Percentiles rank a stretch among this genome's conserved stretches.
Conservation (phyloP, 2,329 filamentous ascomycete genomes). For the Ustulina deusta region DNA sequence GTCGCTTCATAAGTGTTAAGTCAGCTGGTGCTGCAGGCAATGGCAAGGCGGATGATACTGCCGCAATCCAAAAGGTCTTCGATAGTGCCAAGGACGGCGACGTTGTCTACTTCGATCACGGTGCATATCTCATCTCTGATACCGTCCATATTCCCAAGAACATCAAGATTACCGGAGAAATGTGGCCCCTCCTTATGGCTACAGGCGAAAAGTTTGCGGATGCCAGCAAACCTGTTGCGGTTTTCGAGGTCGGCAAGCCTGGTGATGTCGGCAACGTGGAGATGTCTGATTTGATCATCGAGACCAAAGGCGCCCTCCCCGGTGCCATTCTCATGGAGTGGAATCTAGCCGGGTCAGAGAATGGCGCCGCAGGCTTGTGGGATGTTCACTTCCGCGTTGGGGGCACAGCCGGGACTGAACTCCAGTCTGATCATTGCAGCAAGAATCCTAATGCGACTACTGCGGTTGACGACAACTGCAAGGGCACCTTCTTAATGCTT, state of each 20-base stretch:
- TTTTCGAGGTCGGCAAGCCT: slow-evolving; percentile 83
- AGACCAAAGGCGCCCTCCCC: slow-evolving; percentile 83
- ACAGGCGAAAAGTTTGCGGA: slow-evolving; percentile 79
- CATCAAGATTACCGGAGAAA: slow-evolving; percentile 89
- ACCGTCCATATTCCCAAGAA: slow-evolving; percentile 81
- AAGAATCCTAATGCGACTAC: slow-evolving; percentile 78
- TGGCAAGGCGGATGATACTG: slow-evolving; percentile 87
- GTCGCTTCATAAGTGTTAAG: slow-evolving; percentile 85
- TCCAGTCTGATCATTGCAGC: slow-evolving; percentile 82
- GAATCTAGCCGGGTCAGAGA: slow-evolving; percentile 78
- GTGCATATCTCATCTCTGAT: slow-evolving; percentile 76
- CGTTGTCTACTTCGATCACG: slow-evolving; percentile 81
- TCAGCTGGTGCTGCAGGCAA: slow-evolving; percentile 86
- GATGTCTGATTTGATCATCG: slow-evolving; percentile 87
- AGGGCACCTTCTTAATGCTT: slow-evolving; percentile 78
- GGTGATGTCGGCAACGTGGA: slow-evolving; percentile 85
- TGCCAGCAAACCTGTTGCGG: slow-evolving; percentile 79
- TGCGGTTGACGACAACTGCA: slow-evolving; percentile 73
- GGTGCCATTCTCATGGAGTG: slow-evolving; percentile 93
- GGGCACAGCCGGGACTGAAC: slow-evolving; percentile 83
- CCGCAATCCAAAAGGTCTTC: slow-evolving; percentile 82
- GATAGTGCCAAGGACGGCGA: slow-evolving; percentile 72
- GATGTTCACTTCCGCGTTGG: slow-evolving; percentile 96
- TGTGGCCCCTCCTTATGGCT: slow-evolving; percentile 91
- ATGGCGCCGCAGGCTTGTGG: slow-evolving; percentile 85